A percentile compares a stretch with the other conserved stretches of the same genome.
Conservation (phyloP, 345 rosid species). For the Citrus medica region DNA sequence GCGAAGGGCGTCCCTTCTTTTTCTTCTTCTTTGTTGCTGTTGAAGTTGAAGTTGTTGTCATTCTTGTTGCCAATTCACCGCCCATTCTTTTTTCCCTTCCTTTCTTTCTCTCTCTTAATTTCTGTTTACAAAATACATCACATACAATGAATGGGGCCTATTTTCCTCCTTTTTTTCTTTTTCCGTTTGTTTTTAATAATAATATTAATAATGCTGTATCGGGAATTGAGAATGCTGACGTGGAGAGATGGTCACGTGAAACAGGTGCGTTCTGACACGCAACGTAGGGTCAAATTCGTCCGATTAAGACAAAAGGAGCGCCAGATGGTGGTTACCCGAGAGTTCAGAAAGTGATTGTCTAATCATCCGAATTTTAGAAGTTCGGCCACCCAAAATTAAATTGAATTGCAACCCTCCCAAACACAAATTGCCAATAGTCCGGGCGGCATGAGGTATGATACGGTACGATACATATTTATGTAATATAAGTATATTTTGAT, state of each 20-base stretch:
- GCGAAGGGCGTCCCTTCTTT: conserved; percentile 98
- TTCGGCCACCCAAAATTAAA: no score
- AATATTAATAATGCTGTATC: neutral
- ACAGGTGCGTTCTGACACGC: neutral
- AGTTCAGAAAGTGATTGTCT: no score
- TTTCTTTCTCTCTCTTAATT: conserved; percentile 10
- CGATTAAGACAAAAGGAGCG: neutral
- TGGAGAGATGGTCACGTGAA: conserved; percentile 27
- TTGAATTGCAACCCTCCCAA: no score
- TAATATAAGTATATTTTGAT: no score
- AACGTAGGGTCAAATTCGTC: neutral
- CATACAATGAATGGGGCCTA: no score
- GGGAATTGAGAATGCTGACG: conserved; percentile 2
- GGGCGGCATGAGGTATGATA: no score
- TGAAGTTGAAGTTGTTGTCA: neutral
- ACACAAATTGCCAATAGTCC: rapidly evolving
- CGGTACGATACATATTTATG: no score
- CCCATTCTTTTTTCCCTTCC: conserved; percentile 25
- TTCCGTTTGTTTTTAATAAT: neutral
- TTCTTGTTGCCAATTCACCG: conserved; percentile 47
- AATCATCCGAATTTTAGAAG: no score
- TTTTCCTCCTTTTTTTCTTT: conserved; percentile 13
- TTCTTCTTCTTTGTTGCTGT: conserved; percentile 55
- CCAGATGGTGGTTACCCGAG: no score
- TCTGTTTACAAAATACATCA: neutral